These are phyloP conservation scores for Aspergillus sp. DNA, from an alignment of 2,329 filamentous ascomycete genomes.

Conservation along the genomic window DNA sequence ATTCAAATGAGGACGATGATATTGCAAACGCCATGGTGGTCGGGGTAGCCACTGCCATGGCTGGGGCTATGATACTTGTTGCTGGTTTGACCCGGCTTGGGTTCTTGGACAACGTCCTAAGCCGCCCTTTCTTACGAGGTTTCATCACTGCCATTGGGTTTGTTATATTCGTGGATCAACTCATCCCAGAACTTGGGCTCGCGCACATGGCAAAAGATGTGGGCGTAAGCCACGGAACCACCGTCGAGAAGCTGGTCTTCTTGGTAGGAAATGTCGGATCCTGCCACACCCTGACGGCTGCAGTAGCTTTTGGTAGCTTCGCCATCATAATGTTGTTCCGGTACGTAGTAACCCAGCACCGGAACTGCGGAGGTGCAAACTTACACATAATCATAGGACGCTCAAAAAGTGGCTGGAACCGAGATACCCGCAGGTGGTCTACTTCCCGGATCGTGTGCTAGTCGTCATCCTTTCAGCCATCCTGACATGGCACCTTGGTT, in stretches of 20 bases:
- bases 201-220: slow-evolving; percentile 60
- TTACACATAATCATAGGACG: slow-evolving; percentile 53
- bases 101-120: slow-evolving; percentile 91
- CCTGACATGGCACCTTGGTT: slow-evolving; percentile 71
- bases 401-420: slow-evolving; percentile 78
- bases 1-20: slow-evolving; percentile 63
- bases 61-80: slow-evolving; percentile 82
- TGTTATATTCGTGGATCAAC: slow-evolving; percentile 91
- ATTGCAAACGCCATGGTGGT: slow-evolving; percentile 77
- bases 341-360: slow-evolving; percentile 45
- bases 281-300: slow-evolving; percentile 70
- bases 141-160: slow-evolving; percentile 98
- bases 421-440: slow-evolving; percentile 75
- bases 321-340: slow-evolving; percentile 84
- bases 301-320: slow-evolving; percentile 77
- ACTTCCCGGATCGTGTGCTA: slow-evolving; percentile 85
- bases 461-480: slow-evolving; percentile 84
- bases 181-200: slow-evolving; percentile 86
- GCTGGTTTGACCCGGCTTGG: slow-evolving; percentile 82
- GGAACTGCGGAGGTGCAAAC: slow-evolving; percentile 1
- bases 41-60: slow-evolving; percentile 82
- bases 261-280: slow-evolving; percentile 64
- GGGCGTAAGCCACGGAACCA: slow-evolving; percentile 74
- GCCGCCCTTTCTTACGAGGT: slow-evolving; percentile 83
- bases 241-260: slow-evolving; percentile 80